Base-by-base conservation (phyloP, 2,329 filamentous ascomycete genomes). In the Paracorniculantispora psalliotae region DNA sequence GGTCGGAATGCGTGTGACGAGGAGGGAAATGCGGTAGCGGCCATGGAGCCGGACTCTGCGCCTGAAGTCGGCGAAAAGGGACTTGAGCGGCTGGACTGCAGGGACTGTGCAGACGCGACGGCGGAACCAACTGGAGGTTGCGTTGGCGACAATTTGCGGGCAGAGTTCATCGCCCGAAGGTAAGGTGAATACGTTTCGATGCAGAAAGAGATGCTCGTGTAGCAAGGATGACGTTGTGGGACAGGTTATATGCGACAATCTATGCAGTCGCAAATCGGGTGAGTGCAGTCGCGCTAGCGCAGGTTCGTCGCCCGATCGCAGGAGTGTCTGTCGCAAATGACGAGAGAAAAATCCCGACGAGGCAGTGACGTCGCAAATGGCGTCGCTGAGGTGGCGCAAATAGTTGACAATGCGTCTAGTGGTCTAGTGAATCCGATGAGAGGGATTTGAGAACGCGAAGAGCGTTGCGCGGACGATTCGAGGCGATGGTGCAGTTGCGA, bases 1-100 rank as follows among this genome's bases (percentile, higher is more conserved):
- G 61, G 72, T 64, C 67, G 75, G 61, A 77, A 77, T 33, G 73
- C 65, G 61, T 74, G 75, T 59, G 73, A 67, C 59, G 74, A 69
- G 47, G 4, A 33, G 56, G 73, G 69, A 55, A 77, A 66, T 65
- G 76, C 81, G 61, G 73, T 69, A 44, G 77, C 69, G 61, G 78
- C 72, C 79, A 82, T 81, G 63, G 69, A 67, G 52, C 59, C 61
- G 30, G 59, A 51, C 19, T 60, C 49, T 26, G 59, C 56, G 55
- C 57, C 57, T 61, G 67, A 68, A 59, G 70, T 72, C 33, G 67
- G 64, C 52, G 67, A 59, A 59, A 70, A 70, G n/a, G 69, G 69
- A 57, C 67, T 73, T 52, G 67, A 63, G 65, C 70, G 70, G 64
- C 62, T 73, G 59, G 64, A 64, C 47, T 63, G 66, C 50, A 59